Evolutionary conservation across 129 eudicot species (phyloP).

Genomic region (Heracleum sosnowskyi): DNA sequence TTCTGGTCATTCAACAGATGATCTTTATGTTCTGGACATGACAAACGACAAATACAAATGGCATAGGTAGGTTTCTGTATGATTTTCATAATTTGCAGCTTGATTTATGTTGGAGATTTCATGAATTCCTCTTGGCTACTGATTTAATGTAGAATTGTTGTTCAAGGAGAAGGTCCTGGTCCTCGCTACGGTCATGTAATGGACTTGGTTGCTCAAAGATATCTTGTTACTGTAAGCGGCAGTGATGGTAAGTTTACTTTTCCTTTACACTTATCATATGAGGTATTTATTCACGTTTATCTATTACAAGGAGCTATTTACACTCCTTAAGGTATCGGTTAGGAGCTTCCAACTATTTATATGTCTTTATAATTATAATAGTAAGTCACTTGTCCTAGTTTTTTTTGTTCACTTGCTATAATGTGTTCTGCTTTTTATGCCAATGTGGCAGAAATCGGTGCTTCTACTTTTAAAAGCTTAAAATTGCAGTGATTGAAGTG

Average conservation of each 20-base stretch:
- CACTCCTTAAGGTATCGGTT: neutral
- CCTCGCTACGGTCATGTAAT: slow-evolving; percentile 97
- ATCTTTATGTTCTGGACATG: slow-evolving; percentile 87
- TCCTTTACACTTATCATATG: neutral
- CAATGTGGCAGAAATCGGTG: too few species aligned
- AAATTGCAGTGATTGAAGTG: too few species aligned
- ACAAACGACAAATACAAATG: slow-evolving; percentile 92
- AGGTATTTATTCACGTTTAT: neutral
- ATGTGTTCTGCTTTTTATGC: neutral
- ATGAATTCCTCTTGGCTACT: slow-evolving; percentile 12
- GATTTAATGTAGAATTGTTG: slow-evolving; percentile 72
- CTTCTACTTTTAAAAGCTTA: too few species aligned
- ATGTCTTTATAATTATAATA: neutral
- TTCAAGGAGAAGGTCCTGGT: slow-evolving; percentile 96
- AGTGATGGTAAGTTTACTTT: slow-evolving; percentile 71
- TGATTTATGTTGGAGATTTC: slow-evolving; percentile 8
- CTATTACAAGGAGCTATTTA: neutral
- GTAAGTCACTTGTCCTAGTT: too few species aligned
- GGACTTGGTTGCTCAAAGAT: slow-evolving; percentile 98
- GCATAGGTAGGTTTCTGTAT: slow-evolving; percentile 56
- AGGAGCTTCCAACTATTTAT: neutral
- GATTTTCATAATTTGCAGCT: neutral
- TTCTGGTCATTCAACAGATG: slow-evolving; percentile 98
- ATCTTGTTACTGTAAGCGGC: slow-evolving; percentile 89
- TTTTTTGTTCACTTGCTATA: neutral